A percentile compares a stretch with the other conserved stretches of the same genome.
Evolutionary conservation across 1,284 basidiomycete genomes (phyloP).

Genomic region (Trichosporon asahii): DNA sequence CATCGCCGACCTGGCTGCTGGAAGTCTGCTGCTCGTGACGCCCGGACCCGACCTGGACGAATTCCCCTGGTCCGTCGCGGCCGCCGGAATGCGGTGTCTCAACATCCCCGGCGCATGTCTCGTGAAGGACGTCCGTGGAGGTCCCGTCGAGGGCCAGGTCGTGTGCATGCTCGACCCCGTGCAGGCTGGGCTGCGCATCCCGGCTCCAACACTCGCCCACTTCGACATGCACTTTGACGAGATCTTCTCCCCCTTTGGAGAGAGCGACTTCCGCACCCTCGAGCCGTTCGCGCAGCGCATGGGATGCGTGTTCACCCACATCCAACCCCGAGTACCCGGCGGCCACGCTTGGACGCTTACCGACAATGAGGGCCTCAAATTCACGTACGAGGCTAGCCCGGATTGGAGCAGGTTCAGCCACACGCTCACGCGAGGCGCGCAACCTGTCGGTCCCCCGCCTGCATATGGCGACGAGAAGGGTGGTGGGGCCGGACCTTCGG

Average conservation of each 20-base stretch:
- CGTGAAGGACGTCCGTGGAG: neutral
- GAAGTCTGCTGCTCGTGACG: neutral
- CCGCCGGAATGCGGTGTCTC: neutral
- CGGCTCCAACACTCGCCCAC: neutral
- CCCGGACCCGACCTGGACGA: neutral
- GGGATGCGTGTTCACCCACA: neutral
- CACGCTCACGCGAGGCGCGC: neutral
- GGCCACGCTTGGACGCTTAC: neutral
- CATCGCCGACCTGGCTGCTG: neutral
- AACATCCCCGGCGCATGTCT: neutral
- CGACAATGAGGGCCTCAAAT: neutral
- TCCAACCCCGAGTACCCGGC: neutral
- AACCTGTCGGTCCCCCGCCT: neutral
- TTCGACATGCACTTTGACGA: neutral
- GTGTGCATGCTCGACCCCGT: neutral
- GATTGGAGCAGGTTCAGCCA: neutral
- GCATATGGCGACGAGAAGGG: neutral
- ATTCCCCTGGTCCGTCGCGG: neutral
- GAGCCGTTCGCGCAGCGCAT: neutral
- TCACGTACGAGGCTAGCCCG: neutral
- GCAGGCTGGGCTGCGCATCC: neutral
- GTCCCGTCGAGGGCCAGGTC: neutral
- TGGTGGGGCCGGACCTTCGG: neutral
- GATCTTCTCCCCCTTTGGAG: neutral
- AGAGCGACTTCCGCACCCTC: neutral